These are phyloP conservation scores for Colletotrichum lupini DNA, from an alignment of 2,329 filamentous ascomycete species.

Conservation along the genomic window DNA sequence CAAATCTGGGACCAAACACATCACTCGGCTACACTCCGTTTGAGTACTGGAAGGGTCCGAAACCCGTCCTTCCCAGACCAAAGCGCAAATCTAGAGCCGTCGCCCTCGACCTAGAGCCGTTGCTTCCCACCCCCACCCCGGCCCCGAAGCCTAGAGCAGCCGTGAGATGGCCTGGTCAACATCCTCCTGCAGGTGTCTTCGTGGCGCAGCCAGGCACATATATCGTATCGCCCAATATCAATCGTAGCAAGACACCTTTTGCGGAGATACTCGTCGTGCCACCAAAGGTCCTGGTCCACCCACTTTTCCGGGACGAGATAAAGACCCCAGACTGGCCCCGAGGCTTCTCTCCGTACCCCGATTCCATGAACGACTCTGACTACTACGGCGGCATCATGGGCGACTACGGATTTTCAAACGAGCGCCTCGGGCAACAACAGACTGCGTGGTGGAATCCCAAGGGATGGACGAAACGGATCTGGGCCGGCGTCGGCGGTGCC, in stretches of 20 bases:
- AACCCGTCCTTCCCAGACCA: constrained; percentile 28
- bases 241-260: constrained; percentile 18
- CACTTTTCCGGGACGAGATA: constrained; percentile 33
- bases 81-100: constrained; percentile 26
- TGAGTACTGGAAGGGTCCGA: constrained; percentile 42
- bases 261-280: constrained; percentile 31
- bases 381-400: constrained; percentile 24
- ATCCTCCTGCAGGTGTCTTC: constrained; percentile 11
- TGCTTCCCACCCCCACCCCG: constrained; percentile 27
- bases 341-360: constrained; percentile 23
- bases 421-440: constrained; percentile 1
- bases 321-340: constrained; percentile 33
- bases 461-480: constrained; percentile 65
- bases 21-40: constrained; percentile 40
- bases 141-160: constrained; percentile 11
- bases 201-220: constrained; percentile 31
- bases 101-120: constrained; percentile 23
- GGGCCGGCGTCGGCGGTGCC: constrained; percentile 53
- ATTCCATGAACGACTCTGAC: constrained; percentile 21
- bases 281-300: constrained; percentile 31
- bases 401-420: constrained; percentile 16
- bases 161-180: constrained; percentile 29
- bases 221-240: constrained; percentile 4
- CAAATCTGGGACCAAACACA: constrained; percentile 25
- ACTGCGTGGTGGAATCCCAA: constrained; percentile 55